Evolutionary conservation across 352 stramenopile species (phyloP), one percentile per base, ranked within the genome.

Genomic region (Plasmopara halstedii): DNA sequence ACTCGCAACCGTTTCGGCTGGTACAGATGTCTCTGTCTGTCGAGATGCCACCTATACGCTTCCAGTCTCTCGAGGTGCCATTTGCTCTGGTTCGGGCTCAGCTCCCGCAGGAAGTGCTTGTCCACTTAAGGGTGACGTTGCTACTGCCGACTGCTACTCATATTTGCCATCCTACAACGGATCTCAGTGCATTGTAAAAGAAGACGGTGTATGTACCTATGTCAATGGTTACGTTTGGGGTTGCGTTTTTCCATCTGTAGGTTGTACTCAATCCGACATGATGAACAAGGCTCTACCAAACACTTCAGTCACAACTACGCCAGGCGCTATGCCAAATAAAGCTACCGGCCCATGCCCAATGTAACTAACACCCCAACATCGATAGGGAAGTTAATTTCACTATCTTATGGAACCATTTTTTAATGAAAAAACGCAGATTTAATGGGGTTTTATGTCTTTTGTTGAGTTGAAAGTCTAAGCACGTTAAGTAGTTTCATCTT

Each of bases 1-100:
- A 18, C 37, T 55, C 38, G 51, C 38, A 1, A 31, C 38, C 21
- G 42, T 50, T 26, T 46, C 50, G 23, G 56, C 49, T 41, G 46
- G 62, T 22, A 62, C 48, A 20, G 48, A 69, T 29, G 64, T 74
- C 4, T 66, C 53, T 6, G 62, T 77, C 18, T 77, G 66, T 53
- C 49, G 61, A 21, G 66, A 77, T 31, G 62, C 66, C 10, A 77
- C 62, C 9, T 77, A 73, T 42, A 56, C 58, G 14, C 48, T 88
- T 42, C 23, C 62, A 8, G 37, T 44, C 13, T 53, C 53, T 8
- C 64, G 69, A 8, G 70, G 73, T n/a, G 42, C 57, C 8, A 50
- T 83, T 27, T 88, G 77, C 47, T 68, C 62, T 0, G 77, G 76
- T 8, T 55, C 55, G 0, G 76, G 76, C 2, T 15, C 23, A 2